phyloP scores from a whole-genome alignment of 2,329 filamentous ascomycete species.

The Shiraia sp. region DNA sequence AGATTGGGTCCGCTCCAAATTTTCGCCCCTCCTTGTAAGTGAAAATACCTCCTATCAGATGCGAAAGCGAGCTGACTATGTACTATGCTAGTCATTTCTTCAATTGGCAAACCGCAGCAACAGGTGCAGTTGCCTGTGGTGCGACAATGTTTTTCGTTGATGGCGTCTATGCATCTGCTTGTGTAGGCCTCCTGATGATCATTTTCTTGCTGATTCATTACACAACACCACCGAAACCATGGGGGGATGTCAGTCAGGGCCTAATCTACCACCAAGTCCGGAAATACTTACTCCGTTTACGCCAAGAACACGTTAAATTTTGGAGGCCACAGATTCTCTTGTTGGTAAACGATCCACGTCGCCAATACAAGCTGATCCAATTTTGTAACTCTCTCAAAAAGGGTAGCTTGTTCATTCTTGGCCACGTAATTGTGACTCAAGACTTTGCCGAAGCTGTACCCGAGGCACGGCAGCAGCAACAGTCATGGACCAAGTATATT shows the following conservation, averaged over 20 bases:
- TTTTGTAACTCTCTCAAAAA: constrained; percentile 94
- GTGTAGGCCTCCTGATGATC: constrained; percentile 72
- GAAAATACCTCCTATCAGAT: too few species aligned
- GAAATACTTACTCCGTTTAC: constrained; percentile 82
- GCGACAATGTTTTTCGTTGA: constrained; percentile 90
- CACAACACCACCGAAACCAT: constrained; percentile 80
- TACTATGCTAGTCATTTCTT: constrained; percentile 66
- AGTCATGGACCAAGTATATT: constrained; percentile 83
- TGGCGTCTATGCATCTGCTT: constrained; percentile 75
- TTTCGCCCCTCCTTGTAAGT: constrained; percentile 75
- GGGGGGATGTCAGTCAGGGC: constrained; percentile 89
- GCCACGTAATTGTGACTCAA: constrained; percentile 83
- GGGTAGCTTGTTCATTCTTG: constrained; percentile 80
- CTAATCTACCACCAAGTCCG: constrained; percentile 87
- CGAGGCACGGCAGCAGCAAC: constrained; percentile 79
- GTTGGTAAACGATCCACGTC: constrained; percentile 80
- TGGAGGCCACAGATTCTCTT: constrained; percentile 88
- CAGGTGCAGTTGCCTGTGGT: constrained; percentile 75
- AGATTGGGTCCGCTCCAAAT: constrained; percentile 85
- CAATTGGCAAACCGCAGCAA: constrained; percentile 78
- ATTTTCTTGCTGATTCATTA: constrained; percentile 87
- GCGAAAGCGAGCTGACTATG: too few species aligned
- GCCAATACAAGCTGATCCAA: constrained; percentile 80
- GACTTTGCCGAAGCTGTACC: constrained; percentile 79
- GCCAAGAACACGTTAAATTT: constrained; percentile 89